These are phyloP conservation scores for Knufia petricola DNA, from an alignment of 2,329 filamentous ascomycete species.

Conservation along the genomic window DNA sequence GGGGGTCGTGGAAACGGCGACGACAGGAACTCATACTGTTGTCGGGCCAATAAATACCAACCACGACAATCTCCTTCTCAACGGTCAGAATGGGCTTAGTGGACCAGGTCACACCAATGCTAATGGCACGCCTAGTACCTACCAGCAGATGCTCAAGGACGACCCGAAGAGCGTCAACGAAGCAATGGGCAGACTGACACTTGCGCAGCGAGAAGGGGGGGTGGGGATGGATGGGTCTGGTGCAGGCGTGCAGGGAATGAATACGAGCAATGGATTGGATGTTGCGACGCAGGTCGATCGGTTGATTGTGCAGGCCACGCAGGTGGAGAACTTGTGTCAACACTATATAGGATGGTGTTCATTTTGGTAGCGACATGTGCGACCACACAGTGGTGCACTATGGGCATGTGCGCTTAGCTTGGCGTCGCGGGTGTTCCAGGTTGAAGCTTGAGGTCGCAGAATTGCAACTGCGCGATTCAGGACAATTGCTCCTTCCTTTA, in stretches of 20 bases:
- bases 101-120: neutral
- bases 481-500: too few relatives aligned
- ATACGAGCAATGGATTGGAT: constrained; percentile 49
- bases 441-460: too few relatives aligned
- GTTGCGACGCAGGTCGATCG: constrained; percentile 87
- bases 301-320: constrained; percentile 88
- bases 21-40: constrained; percentile 6
- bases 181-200: neutral
- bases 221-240: neutral
- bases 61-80: constrained; percentile 5
- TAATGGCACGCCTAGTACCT: neutral
- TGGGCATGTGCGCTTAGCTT: too few relatives aligned
- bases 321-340: constrained; percentile 93
- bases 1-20: neutral
- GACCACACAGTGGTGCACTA: too few relatives aligned
- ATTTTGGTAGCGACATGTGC: constrained; percentile 85
- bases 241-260: neutral
- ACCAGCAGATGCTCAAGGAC: constrained; percentile 4
- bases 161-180: constrained; percentile 6
- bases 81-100: neutral
- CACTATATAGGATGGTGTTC: constrained; percentile 99
- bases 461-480: too few relatives aligned
- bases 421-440: too few relatives aligned
- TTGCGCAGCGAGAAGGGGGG: too few relatives aligned
- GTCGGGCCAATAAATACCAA: constrained; percentile 8